Evolutionary conservation across 2,329 filamentous ascomycete genomes (phyloP).

Genomic region (Bipolaris sorokiniana): DNA sequence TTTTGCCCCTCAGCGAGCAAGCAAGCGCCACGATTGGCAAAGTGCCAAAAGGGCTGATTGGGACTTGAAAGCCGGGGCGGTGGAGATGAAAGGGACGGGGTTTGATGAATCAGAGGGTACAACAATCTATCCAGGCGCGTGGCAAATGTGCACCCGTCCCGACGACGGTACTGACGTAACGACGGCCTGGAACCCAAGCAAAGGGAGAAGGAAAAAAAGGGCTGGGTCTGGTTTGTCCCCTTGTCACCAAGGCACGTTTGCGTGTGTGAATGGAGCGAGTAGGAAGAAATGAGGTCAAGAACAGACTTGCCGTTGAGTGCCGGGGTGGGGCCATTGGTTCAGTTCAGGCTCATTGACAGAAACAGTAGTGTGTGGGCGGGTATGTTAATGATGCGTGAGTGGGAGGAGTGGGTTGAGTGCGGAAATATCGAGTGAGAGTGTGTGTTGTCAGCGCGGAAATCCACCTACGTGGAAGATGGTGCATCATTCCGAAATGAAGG

Average conservation of each 20-base stretch:
- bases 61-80: conserved; percentile 19
- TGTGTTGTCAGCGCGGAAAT: conserved; percentile 44
- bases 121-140: conserved; percentile 28
- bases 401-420: background rate
- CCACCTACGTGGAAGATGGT: conserved; percentile 46
- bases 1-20: conserved; percentile 37
- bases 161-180: conserved; percentile 28
- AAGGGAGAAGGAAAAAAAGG: background rate
- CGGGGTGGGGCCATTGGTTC: conserved; percentile 31
- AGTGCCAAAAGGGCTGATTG: conserved; percentile 20
- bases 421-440: conserved; percentile 3
- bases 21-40: conserved; percentile 38
- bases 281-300: conserved; percentile 28
- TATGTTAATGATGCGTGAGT: conserved; percentile 25
- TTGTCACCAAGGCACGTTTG: conserved; percentile 35
- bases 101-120: conserved; percentile 35
- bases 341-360: conserved; percentile 45
- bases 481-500: conserved; percentile 50
- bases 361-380: background rate
- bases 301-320: conserved; percentile 32
- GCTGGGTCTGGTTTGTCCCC: conserved; percentile 24
- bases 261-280: conserved; percentile 15
- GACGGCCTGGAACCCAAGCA: conserved; percentile 21
- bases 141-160: conserved; percentile 28
- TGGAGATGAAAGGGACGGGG: conserved; percentile 25